These are phyloP conservation scores for Chrysoporthe cubensis DNA, from an alignment of 2,329 filamentous ascomycete species.

Conservation along the genomic window DNA sequence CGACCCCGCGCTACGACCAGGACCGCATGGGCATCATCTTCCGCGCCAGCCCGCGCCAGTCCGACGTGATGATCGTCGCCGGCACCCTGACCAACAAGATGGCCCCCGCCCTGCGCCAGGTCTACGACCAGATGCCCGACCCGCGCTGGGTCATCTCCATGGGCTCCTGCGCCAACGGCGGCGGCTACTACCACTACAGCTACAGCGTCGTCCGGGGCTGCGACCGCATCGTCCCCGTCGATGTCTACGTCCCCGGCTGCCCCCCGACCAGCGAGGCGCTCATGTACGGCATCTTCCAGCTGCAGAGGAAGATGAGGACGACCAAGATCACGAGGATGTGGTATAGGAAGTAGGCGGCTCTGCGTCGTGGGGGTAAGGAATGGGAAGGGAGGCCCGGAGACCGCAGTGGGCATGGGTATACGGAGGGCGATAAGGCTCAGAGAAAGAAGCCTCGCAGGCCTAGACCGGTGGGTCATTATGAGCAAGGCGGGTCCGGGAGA, in stretches of 20 bases:
- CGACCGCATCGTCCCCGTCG: constrained; percentile 68
- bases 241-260: constrained; percentile 71
- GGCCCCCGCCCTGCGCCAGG: constrained; percentile 85
- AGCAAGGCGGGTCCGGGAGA: neutral
- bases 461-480: neutral
- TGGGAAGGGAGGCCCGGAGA: neutral
- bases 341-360: constrained; percentile 50
- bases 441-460: too few relatives aligned
- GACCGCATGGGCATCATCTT: constrained; percentile 85
- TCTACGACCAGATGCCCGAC: constrained; percentile 96
- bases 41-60: constrained; percentile 68
- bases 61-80: constrained; percentile 92
- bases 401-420: neutral
- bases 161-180: constrained; percentile 73
- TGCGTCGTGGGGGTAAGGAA: neutral
- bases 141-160: constrained; percentile 80
- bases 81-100: constrained; percentile 96
- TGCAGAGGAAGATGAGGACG: constrained; percentile 70
- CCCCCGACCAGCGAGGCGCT: constrained; percentile 53
- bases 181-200: constrained; percentile 76
- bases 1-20: constrained; percentile 86
- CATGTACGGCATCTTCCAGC: constrained; percentile 63
- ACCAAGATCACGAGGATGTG: constrained; percentile 52
- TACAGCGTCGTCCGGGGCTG: constrained; percentile 69
- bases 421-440: neutral